A percentile compares a stretch with the other conserved stretches of the same genome.
These are phyloP conservation scores for Neonectria coccinea DNA, from an alignment of 2,329 filamentous ascomycete species.

Conservation along the genomic window DNA sequence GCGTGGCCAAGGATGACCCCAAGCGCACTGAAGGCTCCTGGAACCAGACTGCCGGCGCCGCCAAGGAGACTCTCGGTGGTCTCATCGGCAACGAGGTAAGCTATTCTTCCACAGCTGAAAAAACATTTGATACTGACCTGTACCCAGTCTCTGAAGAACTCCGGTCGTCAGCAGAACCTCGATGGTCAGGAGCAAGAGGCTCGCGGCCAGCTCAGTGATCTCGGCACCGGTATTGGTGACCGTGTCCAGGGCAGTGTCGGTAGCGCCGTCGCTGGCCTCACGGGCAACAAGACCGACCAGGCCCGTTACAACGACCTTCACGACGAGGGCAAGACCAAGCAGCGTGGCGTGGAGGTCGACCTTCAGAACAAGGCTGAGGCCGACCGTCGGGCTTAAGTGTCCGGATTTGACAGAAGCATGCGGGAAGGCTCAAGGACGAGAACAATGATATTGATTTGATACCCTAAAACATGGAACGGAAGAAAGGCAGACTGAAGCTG, in stretches of 20 bases:
- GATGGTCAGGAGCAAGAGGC: conserved; percentile 86
- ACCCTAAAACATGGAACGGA: conserved; percentile 13
- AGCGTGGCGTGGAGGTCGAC: conserved; percentile 86
- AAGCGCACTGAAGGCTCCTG: conserved; percentile 79
- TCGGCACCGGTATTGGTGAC: conserved; percentile 72
- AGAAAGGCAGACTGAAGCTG: background rate
- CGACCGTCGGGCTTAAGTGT: conserved; percentile 38
- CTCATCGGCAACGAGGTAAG: conserved; percentile 77
- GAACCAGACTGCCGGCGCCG: conserved; percentile 90
- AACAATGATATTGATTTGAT: conserved; percentile 23
- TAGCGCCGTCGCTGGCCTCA: conserved; percentile 76
- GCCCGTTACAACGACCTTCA: conserved; percentile 75
- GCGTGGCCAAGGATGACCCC: conserved; percentile 77
- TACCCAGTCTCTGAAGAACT: conserved; percentile 72
- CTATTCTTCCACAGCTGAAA: conserved; percentile 13
- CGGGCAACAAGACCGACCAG: conserved; percentile 76
- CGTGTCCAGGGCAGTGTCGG: conserved; percentile 80
- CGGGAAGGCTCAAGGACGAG: background rate
- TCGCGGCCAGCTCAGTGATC: conserved; percentile 82
- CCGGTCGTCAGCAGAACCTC: conserved; percentile 82
- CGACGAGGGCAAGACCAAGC: conserved; percentile 84
- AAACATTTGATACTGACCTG: conserved; percentile 22
- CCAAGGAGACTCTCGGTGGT: conserved; percentile 84
- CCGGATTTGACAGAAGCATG: no score
- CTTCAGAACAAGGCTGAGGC: conserved; percentile 77